Evolutionary conservation across 1,284 basidiomycete species (phyloP), one percentile per base, ranked within the genome.

Genomic region (Gymnopus androsaceus): DNA sequence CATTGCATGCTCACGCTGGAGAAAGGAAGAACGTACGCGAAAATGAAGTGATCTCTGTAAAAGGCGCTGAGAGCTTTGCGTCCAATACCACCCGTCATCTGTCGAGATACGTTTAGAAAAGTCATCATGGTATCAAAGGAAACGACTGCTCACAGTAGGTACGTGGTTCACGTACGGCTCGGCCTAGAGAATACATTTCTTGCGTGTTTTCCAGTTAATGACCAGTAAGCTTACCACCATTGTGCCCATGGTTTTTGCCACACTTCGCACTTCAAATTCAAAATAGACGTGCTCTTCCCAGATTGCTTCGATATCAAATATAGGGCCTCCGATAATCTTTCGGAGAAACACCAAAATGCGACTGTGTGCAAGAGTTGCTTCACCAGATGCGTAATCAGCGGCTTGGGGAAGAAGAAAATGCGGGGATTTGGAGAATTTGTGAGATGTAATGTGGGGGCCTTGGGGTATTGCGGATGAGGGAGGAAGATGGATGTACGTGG

Each of bases 41-140:
- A 79, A 46, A 80, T 76, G 59, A 80, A 80, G 57, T 79, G 78
- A 56, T 80, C 75, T 28, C 78, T 72, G 59, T 84, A 84, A 62
- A 84, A 84, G 1, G 69, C 74, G 3, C 77, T 76, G 19, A 84
- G 69, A 5, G 71, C 68, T 55, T 76, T 66, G 17, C 81, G 75
- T 1, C 82, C 82, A 27, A 83, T 68, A 19, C 82, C 82, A 6
- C 82, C 81, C 4, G 81, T 77, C 73, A 81, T 75, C 76, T 80
- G 54, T 6, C 9, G 3, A 27, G 11, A 15, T 25, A 46, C n/a
- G n/a, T n/a, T 33, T 21, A 28, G 21, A 44, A 14, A 15, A 12
- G 5, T n/a, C 7, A 30, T 23, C 21, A 17, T 21, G 9, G 31
- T 23, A n/a, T 9, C 8, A 9, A 19, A 33, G 49, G 11, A 17